Conservation (phyloP, 1,139 yeast species). For the Taphrina populina region DNA sequence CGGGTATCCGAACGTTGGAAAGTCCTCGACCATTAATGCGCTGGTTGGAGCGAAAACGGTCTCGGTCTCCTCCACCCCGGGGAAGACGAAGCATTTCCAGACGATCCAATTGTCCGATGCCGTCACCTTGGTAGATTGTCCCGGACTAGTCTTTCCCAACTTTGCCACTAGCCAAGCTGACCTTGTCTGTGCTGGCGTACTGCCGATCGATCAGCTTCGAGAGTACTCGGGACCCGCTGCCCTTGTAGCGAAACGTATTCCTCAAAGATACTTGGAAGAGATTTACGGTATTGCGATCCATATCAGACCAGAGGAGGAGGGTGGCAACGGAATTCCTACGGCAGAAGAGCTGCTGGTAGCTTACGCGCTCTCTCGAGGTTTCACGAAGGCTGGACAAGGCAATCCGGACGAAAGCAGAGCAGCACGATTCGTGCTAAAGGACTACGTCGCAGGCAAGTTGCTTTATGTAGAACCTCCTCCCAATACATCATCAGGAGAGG, state of each 20-base stretch:
- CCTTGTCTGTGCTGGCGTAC: constrained; percentile 93
- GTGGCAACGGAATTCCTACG: constrained; percentile 85
- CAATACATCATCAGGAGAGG: constrained; percentile 49
- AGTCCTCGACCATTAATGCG: constrained; percentile 93
- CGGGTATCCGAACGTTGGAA: constrained; percentile 91
- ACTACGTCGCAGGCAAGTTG: constrained; percentile 88
- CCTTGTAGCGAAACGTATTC: constrained; percentile 81
- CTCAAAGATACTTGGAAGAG: constrained; percentile 84
- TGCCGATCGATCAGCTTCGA: constrained; percentile 94
- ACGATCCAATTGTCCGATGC: constrained; percentile 82
- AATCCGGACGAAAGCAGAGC: constrained; percentile 97
- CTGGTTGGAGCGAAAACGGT: constrained; percentile 94
- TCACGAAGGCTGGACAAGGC: constrained; percentile 86
- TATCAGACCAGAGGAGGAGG: constrained; percentile 72
- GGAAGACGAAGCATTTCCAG: constrained; percentile 98
- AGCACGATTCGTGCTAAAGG: constrained; percentile 86
- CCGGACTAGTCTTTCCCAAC: constrained; percentile 97
- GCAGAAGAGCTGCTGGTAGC: constrained; percentile 86
- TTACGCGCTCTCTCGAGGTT: constrained; percentile 95
- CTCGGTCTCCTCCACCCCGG: constrained; percentile 96
- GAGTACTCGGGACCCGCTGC: constrained; percentile 91
- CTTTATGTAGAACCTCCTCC: constrained; percentile 90
- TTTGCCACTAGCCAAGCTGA: constrained; percentile 97
- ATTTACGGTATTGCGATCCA: constrained; percentile 89
- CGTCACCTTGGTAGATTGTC: constrained; percentile 94